Conservation (phyloP, 2,329 filamentous ascomycete genomes). For the Fonsecaea multimorphosa region DNA sequence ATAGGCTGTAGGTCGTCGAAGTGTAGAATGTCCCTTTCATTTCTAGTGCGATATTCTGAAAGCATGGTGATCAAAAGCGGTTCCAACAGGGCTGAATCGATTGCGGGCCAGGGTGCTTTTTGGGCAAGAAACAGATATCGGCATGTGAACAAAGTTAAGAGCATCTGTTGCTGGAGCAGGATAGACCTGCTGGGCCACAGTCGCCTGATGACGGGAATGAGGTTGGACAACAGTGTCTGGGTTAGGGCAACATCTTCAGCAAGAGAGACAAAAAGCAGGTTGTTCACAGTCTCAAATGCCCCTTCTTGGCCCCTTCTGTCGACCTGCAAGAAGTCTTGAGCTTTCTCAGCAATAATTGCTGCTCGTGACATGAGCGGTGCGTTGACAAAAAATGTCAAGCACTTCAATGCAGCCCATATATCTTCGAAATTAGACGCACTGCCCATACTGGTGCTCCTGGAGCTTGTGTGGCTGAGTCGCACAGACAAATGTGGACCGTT, state of each 20-base stretch:
- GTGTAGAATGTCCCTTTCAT: slow-evolving; percentile 74
- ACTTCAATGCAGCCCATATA: slow-evolving; percentile 31
- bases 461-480: slow-evolving; percentile 32
- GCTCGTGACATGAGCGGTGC: slow-evolving; percentile 34
- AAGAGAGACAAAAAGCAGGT: slow-evolving; percentile 68
- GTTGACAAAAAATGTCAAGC: slow-evolving; percentile 33
- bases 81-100: slow-evolving; percentile 27
- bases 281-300: slow-evolving; percentile 78
- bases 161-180: slow-evolving; percentile 75
- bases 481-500: slow-evolving; percentile 26
- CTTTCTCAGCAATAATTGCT: slow-evolving; percentile 28
- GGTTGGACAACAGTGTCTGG: slow-evolving; percentile 62
- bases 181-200: slow-evolving; percentile 75
- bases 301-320: slow-evolving; percentile 63
- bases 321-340: slow-evolving; percentile 26
- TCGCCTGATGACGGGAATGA: slow-evolving; percentile 73
- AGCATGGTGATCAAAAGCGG: slow-evolving; percentile 59
- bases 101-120: slow-evolving; percentile 45
- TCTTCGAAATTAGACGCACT: slow-evolving; percentile 30
- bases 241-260: slow-evolving; percentile 72
- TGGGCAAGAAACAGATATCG: slow-evolving; percentile 63
- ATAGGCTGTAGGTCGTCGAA: slow-evolving; percentile 75
- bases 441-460: slow-evolving; percentile 19
- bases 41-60: slow-evolving; percentile 75
- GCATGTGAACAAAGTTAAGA: slow-evolving; percentile 72